A percentile compares a stretch with the other conserved stretches of the same genome.
Evolutionary conservation across 2,329 filamentous ascomycete genomes (phyloP).

Genomic region (Tolypocladium inflatum): DNA sequence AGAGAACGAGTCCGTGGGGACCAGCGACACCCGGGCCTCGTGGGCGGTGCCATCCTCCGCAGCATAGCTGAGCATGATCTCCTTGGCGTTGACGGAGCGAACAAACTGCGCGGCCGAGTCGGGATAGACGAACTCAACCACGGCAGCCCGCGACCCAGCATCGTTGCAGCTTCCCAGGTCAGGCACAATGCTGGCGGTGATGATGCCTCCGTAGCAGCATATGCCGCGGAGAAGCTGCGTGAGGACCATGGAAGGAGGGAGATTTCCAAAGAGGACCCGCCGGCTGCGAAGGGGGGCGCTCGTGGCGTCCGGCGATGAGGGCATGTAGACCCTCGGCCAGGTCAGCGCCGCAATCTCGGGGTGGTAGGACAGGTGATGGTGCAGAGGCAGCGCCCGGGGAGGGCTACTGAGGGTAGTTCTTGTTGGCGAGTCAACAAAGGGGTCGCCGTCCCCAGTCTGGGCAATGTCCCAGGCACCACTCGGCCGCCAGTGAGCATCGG

Average conservation of each 20-base stretch:
- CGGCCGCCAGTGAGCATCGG: neutral
- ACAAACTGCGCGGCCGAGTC: neutral
- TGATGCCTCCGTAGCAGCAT: constrained; percentile 5
- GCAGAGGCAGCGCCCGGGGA: neutral
- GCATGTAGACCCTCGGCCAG: constrained; percentile 1
- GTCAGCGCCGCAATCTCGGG: neutral
- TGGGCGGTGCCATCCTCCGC: neutral
- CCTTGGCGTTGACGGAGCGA: accelerated
- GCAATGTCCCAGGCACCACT: neutral
- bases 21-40: constrained; percentile 1
- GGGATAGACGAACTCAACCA: constrained; percentile 12
- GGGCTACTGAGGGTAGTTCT: neutral
- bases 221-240: constrained; percentile 12
- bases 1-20: constrained; percentile 7
- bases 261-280: constrained; percentile 11
- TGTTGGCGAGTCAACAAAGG: neutral
- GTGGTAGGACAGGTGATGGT: constrained; percentile 4
- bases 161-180: neutral
- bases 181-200: constrained; percentile 2
- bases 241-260: constrained; percentile 5
- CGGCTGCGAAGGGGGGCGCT: constrained; percentile 5
- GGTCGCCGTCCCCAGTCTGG: neutral
- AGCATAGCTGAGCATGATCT: neutral
- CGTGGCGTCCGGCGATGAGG: neutral
- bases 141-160: neutral